Evolutionary conservation across 805 yeast species (phyloP).

Genomic region (Debaryomyces tyrocola): DNA sequence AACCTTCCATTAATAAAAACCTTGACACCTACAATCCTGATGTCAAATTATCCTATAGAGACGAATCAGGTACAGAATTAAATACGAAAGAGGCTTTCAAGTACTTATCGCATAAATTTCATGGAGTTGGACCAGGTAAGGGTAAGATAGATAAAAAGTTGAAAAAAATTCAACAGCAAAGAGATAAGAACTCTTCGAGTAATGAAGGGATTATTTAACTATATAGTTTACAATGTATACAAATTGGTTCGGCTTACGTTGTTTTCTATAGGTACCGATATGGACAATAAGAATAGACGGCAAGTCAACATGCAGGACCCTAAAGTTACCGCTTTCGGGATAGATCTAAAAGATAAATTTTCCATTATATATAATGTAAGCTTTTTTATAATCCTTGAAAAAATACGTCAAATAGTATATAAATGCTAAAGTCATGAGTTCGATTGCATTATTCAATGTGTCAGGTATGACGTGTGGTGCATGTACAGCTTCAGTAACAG

Average conservation of each 20-base stretch:
- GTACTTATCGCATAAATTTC: conserved; percentile 73
- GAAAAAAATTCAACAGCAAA: conserved; percentile 2
- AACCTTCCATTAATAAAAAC: neutral
- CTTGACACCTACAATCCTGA: conserved; percentile 43
- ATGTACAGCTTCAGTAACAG: conserved; percentile 40
- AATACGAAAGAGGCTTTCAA: conserved; percentile 74
- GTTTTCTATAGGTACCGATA: neutral
- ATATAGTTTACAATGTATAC: neutral
- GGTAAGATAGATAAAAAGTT: conserved; percentile 7
- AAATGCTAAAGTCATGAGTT: conserved; percentile 4
- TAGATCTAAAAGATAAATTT: neutral
- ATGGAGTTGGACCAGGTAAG: conserved; percentile 48
- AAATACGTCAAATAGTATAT: neutral
- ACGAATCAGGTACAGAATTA: conserved; percentile 60
- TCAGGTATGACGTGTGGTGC: conserved; percentile 46
- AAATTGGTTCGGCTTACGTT: too few relatives aligned
- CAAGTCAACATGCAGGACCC: neutral
- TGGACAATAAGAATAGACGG: neutral
- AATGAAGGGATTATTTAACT: neutral
- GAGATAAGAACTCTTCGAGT: neutral
- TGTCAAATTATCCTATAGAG: conserved; percentile 58
- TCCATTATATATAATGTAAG: too few relatives aligned
- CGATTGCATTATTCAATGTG: conserved; percentile 17
- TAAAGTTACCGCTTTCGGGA: neutral
- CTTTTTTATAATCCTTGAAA: neutral